Base-by-base conservation (phyloP, 768 basidiomycete genomes). In the Cytidiella melzeri region DNA sequence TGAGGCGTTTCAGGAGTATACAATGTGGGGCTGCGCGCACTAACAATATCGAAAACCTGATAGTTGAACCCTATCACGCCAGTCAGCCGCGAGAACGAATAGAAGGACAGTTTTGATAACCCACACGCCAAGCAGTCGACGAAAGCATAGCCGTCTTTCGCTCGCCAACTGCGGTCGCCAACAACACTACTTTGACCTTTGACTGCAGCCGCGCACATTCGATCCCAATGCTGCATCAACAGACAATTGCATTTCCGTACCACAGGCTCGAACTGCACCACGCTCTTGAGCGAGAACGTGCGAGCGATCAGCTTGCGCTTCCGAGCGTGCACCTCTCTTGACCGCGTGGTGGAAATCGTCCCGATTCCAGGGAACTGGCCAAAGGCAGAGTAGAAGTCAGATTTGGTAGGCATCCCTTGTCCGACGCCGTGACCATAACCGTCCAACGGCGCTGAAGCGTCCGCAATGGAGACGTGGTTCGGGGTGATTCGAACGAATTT, bases 251-350 rank as follows among this genome's bases (percentile, higher is more conserved):
- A 80, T 1, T 70, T 58, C 3, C 78, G 69, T 48, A 88, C 76
- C 45, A 84, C 77, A 0, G 84, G 83, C 61, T 91, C 87, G 50
- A 92, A 90, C 53, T 87, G 83, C 48, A 84, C 58, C 4, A 92
- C 84, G 42, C 67, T 85, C 69, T 90, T 88, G 55, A 82, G 80
- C 0, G 81, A 80, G 62, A 86, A 85, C 56, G 85, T 80, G 54
- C 85, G 78, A 1, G 85, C 80, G 36, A 91, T 75, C 47, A 92
- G 83, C 67, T 92, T 92, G 67, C 90, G 81, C 66, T 92, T 93
- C 24, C 91, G 78, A 3, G 85, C 74, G 61, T 93, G 90, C 46
- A 87, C 85, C 3, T 63, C 61, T 19, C 87, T 77, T 61, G 84
- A 75, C 38, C 87, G 78, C 12, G 83, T 84, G 60, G 80, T 84